Percentiles rank a stretch among this genome's conserved stretches.
Conservation (phyloP, 2,329 filamentous ascomycete genomes). For the Talaromyces marneffei region DNA sequence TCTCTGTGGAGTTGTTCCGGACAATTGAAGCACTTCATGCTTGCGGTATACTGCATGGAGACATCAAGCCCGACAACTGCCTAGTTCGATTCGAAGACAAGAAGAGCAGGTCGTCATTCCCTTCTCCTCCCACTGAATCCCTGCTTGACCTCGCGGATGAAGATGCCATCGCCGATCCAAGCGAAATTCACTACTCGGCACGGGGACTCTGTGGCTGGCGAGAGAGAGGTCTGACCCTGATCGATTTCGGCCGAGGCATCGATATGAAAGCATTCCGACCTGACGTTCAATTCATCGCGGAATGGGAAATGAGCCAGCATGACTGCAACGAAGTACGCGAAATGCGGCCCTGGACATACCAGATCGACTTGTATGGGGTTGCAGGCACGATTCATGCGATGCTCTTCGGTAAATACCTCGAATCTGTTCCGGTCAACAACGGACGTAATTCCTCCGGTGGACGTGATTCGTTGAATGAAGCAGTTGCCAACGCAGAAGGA, state of each 20-base stretch:
- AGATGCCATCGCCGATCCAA: constrained; percentile 22
- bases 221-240: constrained; percentile 72
- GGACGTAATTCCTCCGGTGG: constrained; percentile 10
- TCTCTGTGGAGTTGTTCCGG: constrained; percentile 82
- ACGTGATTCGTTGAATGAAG: constrained; percentile 10
- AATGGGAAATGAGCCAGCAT: constrained; percentile 82
- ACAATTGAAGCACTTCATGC: constrained; percentile 82
- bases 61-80: constrained; percentile 93
- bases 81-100: constrained; percentile 70
- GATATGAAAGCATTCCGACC: constrained; percentile 81
- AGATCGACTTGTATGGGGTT: constrained; percentile 92
- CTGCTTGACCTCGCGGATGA: constrained; percentile 25
- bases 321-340: constrained; percentile 97
- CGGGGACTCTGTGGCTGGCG: constrained; percentile 74
- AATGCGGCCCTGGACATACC: constrained; percentile 90
- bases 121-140: constrained; percentile 23
- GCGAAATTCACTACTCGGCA: constrained; percentile 57
- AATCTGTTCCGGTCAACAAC: constrained; percentile 54
- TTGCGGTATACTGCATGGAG: constrained; percentile 77
- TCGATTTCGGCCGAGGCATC: constrained; percentile 91
- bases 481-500: not conserved
- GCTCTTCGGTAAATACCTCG: constrained; percentile 92
- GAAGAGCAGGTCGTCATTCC: constrained; percentile 14
- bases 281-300: constrained; percentile 81
- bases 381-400: constrained; percentile 83